phyloP scores from a whole-genome alignment of 768 basidiomycete species.

The Mycena albidolilacea region DNA sequence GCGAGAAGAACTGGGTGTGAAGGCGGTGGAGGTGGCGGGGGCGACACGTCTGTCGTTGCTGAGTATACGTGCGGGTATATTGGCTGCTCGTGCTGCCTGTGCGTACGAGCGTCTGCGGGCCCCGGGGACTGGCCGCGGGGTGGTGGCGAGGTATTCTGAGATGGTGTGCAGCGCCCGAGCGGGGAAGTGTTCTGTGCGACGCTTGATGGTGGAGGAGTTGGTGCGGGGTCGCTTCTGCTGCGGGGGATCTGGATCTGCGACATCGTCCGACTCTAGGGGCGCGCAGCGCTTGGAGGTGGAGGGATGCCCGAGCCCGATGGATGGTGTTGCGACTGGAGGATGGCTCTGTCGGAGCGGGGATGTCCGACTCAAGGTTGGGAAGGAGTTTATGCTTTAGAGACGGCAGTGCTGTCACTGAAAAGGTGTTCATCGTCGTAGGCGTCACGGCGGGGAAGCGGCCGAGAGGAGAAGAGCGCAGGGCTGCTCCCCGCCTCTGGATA shows the following conservation, averaged over 20 bases:
- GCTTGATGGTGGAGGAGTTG: constrained; percentile 24
- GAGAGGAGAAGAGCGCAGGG: neutral
- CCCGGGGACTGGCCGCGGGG: constrained; percentile 2
- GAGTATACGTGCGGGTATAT: neutral
- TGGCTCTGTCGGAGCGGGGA: neutral
- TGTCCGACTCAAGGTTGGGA: neutral
- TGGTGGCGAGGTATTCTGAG: neutral
- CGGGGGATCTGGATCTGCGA: neutral
- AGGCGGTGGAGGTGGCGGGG: constrained; percentile 6
- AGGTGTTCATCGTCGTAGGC: neutral
- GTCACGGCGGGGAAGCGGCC: neutral
- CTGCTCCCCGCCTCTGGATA: constrained; percentile 3
- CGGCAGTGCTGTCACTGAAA: neutral
- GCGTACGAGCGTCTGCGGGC: constrained; percentile 19
- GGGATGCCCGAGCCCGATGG: constrained; percentile 30
- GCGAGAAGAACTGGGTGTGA: constrained; percentile 19
- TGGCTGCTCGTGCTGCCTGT: neutral
- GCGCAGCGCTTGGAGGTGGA: constrained; percentile 12
- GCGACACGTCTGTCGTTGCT: constrained; percentile 20
- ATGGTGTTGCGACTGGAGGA: constrained; percentile 4
- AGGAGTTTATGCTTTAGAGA: neutral
- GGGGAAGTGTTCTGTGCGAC: constrained; percentile 17
- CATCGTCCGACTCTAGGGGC: constrained; percentile 7
- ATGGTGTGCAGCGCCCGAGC: neutral
- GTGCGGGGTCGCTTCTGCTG: constrained; percentile 5